Evolutionary conservation across 352 stramenopile genomes (phyloP), one percentile per base, ranked within the genome.

Genomic region (Globisporangium radiosum): DNA sequence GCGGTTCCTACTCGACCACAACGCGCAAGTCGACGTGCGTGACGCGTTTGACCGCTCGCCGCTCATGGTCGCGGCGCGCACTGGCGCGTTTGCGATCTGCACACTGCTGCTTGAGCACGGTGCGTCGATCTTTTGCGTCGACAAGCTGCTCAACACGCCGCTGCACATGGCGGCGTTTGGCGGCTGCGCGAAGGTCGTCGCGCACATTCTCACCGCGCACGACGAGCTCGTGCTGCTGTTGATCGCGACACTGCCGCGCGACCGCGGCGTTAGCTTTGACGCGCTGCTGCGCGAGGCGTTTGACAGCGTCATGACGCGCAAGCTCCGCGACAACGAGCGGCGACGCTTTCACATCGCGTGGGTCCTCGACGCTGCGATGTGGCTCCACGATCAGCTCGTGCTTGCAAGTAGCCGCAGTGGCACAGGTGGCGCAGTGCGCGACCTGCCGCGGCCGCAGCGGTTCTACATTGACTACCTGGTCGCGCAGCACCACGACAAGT

Each of bases 111-210:
- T 92, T 0, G 50, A 68, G 4, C 54, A 77, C 7, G 69, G 62
- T 0, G 75, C 73, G 15, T 73, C 72, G 15, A 73, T 89, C 14
- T 75, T 85, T 38, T 62, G 62, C 6, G 33, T 71, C 13, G 81
- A 92, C 55, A 80, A 81, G 17, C 56, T 90, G n/a, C 75, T 76
- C 52, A 89, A 90, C 56, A 86, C 80, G 10, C 62, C 73, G 7
- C 52, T 92, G 48, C 82, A 92, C 48, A 78, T 83, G 59, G 80
- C 78, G n/a, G 82, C 82, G 1, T 76, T 76, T 40, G 78, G 74
- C 13, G 82, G 82, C 3, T 78, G 62, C 44, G 70, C 66, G 1
- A 63, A 64, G 9, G 72, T 78, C 39, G 65, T 66, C 3, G 63
- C 74, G 8, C 54, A 81, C 17, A n/a, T 90, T 5, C 63, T 90